Percentiles rank a stretch among this genome's conserved stretches.
phyloP scores from a whole-genome alignment of 768 basidiomycete species.

The Rossbeevera mucosa region DNA sequence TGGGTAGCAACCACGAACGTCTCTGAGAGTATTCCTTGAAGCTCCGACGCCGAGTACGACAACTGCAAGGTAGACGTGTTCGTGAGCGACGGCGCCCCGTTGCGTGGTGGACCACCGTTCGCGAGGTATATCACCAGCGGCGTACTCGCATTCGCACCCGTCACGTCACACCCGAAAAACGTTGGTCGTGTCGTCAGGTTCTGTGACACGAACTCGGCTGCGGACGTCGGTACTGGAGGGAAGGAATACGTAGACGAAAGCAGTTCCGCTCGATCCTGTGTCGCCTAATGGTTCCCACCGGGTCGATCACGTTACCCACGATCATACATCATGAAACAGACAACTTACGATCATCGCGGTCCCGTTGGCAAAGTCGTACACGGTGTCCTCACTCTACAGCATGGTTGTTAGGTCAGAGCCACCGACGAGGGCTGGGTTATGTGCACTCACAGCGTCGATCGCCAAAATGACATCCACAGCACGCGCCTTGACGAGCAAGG shows the following conservation, averaged over 20 bases:
- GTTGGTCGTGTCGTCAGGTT: constrained; percentile 37
- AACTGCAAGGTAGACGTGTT: constrained; percentile 41
- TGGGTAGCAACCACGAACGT: constrained; percentile 41
- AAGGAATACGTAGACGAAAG: constrained; percentile 32
- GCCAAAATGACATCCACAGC: constrained; percentile 47
- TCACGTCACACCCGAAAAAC: constrained; percentile 43
- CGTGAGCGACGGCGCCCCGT: constrained; percentile 35
- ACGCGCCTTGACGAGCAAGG: constrained; percentile 44
- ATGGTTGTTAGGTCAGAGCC: neutral
- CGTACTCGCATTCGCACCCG: constrained; percentile 25
- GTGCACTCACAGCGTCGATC: constrained; percentile 38
- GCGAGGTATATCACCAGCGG: constrained; percentile 59
- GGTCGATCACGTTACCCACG: neutral
- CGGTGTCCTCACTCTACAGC: neutral
- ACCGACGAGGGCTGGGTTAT: neutral
- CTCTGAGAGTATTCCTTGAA: constrained; percentile 37
- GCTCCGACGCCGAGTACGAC: constrained; percentile 33
- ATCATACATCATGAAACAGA: neutral
- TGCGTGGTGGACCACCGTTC: constrained; percentile 43
- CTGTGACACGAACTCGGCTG: constrained; percentile 31
- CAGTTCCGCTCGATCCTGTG: constrained; percentile 38
- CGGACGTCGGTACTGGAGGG: constrained; percentile 27
- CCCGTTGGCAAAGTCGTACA: constrained; percentile 20
- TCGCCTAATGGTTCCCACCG: too few relatives aligned
- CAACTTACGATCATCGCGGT: constrained; percentile 25